Percentiles rank a stretch among this genome's conserved stretches.
Evolutionary conservation across 495 filamentous ascomycete genomes (phyloP).

Genomic region (Astrothelium subdiscretum): DNA sequence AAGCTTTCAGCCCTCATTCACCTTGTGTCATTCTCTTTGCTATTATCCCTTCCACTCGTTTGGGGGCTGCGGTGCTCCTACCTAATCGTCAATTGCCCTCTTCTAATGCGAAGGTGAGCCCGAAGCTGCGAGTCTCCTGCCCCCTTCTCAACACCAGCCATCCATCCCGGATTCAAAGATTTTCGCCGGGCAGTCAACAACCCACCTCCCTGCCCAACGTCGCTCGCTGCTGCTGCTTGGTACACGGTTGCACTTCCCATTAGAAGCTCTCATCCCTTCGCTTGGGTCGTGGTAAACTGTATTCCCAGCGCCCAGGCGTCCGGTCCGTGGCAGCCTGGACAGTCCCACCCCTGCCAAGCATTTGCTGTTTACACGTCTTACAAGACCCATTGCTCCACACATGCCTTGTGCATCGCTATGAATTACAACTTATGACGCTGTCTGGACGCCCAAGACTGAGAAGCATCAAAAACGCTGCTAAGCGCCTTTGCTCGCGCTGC

Average conservation of each 20-base stretch:
- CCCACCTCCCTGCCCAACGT: neutral
- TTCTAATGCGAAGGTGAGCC: neutral
- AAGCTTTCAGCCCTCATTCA: neutral
- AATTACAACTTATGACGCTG: neutral
- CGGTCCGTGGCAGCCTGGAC: neutral
- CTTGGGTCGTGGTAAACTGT: neutral
- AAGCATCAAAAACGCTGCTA: neutral
- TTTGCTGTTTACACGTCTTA: neutral
- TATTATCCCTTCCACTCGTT: neutral
- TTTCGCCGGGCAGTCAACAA: neutral
- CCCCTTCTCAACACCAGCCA: constrained; percentile 1
- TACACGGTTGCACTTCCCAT: neutral
- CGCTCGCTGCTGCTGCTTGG: neutral
- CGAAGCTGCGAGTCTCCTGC: neutral
- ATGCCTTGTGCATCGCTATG: neutral
- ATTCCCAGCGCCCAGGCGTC: neutral
- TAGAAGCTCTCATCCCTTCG: neutral
- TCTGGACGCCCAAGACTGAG: neutral
- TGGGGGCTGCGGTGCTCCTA: neutral
- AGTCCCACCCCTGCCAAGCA: neutral
- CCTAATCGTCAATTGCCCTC: neutral
- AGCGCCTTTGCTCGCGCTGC: neutral
- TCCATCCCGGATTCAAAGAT: neutral
- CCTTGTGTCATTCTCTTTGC: neutral
- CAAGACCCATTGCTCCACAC: neutral